Evolutionary conservation across 306 rosid species (phyloP), one percentile per base, ranked within the genome.

Genomic region (Quercus berberidifolia): DNA sequence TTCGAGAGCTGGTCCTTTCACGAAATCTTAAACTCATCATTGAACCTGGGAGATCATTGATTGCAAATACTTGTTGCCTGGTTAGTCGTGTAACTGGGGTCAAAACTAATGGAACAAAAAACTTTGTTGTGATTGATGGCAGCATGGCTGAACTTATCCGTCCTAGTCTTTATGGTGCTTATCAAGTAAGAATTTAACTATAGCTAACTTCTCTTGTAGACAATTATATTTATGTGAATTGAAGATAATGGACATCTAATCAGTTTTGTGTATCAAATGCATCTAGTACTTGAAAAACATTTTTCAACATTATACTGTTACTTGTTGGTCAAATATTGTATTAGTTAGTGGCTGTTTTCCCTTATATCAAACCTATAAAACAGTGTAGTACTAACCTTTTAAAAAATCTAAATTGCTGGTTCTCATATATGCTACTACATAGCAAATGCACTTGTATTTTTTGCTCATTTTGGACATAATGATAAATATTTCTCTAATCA

Each of bases 111-210:
- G 99, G 99, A 76, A 91, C 97, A 23, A 95, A 93, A 84, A 95
- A 90, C 78, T 95, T 95, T 43, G 76, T 95, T 56, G 99, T 95
- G 41, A 90, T 95, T 13, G 99, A 95, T 78, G 99, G 99, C 74
- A 93, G 99, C 83, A 93, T 93, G 98, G 94, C 99, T 55, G 99
- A 95, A 84, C 99, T 95, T 79, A 95, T 95, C 80, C 97, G 97
- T 19, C 99, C 99, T 11, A 95, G 99, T 82, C 97, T 95, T 35
- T 95, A 95, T 60, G 99, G 83, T 81, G 97, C 99, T 51, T 95
- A 93, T 86, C 98, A 93, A 87, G 99, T 95, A 86, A 86, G 83
- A 79, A 35, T 77, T 69, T 28, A 54, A 54, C 38, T 57, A 25
- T 46, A 9, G 63, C 60, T 59, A 15, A n/a, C 69, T 63, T 83